Conservation (phyloP, 2,329 filamentous ascomycete genomes). For the Dactylonectria macrodidyma region DNA sequence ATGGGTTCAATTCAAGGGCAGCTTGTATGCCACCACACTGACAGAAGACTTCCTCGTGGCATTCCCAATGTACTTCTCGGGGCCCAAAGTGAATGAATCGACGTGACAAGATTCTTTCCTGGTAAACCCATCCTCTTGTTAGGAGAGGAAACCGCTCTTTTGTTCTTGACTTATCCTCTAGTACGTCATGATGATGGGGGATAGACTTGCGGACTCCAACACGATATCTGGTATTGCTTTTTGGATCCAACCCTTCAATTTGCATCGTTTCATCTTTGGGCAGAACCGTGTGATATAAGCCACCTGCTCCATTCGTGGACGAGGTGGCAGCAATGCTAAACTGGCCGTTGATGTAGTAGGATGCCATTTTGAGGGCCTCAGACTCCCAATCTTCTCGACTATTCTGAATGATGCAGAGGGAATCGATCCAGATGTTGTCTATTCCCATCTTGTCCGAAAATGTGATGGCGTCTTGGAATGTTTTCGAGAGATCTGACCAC, state of each 20-base stretch:
- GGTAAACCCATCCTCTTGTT: conserved; percentile 25
- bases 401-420: conserved; percentile 25
- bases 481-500: conserved; percentile 16
- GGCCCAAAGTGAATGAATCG: conserved; percentile 24
- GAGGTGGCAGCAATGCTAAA: conserved; percentile 18
- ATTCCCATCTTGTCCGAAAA: conserved; percentile 1
- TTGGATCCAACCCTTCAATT: conserved; percentile 4
- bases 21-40: conserved; percentile 23
- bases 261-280: background rate
- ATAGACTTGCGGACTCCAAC: conserved; percentile 6
- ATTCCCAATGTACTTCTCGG: conserved; percentile 19
- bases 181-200: conserved; percentile 10
- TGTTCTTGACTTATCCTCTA: conserved; percentile 12
- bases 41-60: conserved; percentile 13
- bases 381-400: conserved; percentile 14
- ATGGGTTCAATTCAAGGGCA: conserved; percentile 13
- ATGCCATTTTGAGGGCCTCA: conserved; percentile 22
- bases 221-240: background rate
- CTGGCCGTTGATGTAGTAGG: conserved; percentile 22
- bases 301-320: conserved; percentile 11
- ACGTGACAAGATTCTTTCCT: conserved; percentile 11
- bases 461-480: conserved; percentile 13
- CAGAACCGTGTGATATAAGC: background rate
- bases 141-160: conserved; percentile 14
- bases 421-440: conserved; percentile 25